Evolutionary conservation across 345 rosid species (phyloP).

Genomic region (Eucalyptus leucophloia): DNA sequence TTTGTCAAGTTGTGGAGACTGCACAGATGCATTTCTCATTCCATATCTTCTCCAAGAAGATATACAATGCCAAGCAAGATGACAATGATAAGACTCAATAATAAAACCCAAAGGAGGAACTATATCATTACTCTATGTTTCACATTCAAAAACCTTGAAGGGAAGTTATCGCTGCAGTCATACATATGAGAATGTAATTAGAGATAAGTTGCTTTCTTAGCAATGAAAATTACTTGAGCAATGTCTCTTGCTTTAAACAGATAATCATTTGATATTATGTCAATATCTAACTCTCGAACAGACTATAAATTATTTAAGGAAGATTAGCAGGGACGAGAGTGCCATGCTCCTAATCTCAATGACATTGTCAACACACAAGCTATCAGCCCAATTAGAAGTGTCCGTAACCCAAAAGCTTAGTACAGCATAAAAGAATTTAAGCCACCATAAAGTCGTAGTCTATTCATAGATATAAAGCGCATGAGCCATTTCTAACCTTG

Average conservation of each 20-base stretch:
- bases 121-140: not conserved
- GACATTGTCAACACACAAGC: not conserved
- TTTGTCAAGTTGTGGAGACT: not conserved
- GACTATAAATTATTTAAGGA: not conserved
- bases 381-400: not conserved
- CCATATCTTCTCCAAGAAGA: not conserved
- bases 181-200: not conserved
- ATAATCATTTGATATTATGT: not conserved
- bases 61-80: not conserved
- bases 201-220: not conserved
- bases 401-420: not conserved
- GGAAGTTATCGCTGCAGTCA: not conserved
- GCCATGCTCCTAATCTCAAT: not conserved
- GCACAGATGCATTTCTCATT: not conserved
- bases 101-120: not conserved
- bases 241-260: not conserved
- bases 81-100: not conserved
- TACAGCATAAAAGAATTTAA: not conserved
- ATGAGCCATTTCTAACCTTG: slow-evolving; percentile 43
- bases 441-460: not conserved
- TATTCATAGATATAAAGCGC: not conserved
- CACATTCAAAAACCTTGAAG: not conserved
- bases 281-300: not conserved
- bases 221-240: not conserved
- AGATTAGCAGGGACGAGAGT: not conserved